Conservation (phyloP, 306 rosid species). For the Inga oerstediana region DNA sequence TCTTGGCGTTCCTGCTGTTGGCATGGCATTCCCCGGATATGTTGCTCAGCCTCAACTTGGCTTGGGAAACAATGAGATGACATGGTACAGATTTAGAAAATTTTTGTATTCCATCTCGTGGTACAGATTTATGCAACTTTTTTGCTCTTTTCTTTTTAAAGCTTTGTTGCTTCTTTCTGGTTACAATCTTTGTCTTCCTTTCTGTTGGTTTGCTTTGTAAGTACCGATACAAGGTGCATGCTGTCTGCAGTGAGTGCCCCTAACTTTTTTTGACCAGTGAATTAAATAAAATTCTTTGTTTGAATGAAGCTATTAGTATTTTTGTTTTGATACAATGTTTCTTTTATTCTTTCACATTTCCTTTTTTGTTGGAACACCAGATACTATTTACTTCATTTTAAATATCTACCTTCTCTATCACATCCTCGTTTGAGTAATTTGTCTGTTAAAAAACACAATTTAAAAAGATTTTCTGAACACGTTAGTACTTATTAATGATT, state of each 20-base stretch:
- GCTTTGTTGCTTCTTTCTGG: constrained; percentile 7
- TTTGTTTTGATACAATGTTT: neutral
- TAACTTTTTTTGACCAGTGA: neutral
- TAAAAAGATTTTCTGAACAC: neutral
- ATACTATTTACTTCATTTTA: neutral
- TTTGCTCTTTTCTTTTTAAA: neutral
- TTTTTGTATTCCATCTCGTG: constrained; percentile 6
- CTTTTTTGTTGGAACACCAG: neutral
- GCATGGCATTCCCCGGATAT: constrained; percentile 99
- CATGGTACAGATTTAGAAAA: constrained; percentile 59
- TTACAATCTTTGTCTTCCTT: neutral
- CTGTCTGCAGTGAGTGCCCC: neutral
- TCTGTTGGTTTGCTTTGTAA: neutral
- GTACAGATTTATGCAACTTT: neutral
- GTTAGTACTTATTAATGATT: neutral
- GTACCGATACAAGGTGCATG: neutral
- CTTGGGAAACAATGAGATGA: constrained; percentile 91
- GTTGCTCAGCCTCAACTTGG: constrained; percentile 91
- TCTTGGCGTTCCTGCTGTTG: constrained; percentile 97
- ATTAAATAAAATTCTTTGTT: neutral
- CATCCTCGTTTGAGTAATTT: neutral
- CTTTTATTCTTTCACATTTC: neutral
- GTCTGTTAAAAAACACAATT: neutral
- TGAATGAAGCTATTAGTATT: neutral
- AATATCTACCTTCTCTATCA: neutral